A percentile compares a stretch with the other conserved stretches of the same genome.
These are phyloP conservation scores for Umbellularia californica DNA, from an alignment of 164 flowering plant genomes.

Conservation along the genomic window DNA sequence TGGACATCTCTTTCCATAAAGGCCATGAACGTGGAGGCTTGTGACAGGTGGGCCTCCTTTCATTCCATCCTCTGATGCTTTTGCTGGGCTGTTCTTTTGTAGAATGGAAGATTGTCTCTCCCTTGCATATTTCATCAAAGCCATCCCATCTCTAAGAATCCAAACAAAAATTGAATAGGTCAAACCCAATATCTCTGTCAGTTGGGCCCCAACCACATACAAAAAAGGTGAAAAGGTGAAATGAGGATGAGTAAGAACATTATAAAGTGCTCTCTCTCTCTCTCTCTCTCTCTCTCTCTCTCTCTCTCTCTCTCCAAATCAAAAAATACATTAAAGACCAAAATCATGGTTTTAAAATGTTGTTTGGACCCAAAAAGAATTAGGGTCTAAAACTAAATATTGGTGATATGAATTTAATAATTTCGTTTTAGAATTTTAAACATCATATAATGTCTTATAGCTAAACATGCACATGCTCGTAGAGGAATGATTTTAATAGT, in stretches of 20 bases:
- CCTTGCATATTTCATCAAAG: slow-evolving; percentile 20
- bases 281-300: no score
- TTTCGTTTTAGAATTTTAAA: no score
- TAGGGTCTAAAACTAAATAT: no score
- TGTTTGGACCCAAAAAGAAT: no score
- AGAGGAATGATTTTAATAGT: no score
- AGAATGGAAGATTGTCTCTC: slow-evolving; percentile 56
- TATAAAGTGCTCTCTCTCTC: slow-evolving; percentile 8
- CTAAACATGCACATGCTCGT: no score
- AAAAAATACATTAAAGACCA: no score
- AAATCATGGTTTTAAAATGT: no score
- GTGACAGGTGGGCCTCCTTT: slow-evolving; percentile 23
- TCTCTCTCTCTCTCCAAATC: no score
- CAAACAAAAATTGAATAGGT: slow-evolving; percentile 17
- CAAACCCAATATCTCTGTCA: slow-evolving; percentile 25
- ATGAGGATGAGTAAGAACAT: slow-evolving; percentile 25
- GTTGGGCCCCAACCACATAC: slow-evolving; percentile 17
- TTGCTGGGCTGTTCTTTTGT: slow-evolving; percentile 39
- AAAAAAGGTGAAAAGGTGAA: slow-evolving; percentile 6
- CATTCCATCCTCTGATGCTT: slow-evolving; percentile 22
- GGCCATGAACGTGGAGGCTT: slow-evolving; percentile 24
- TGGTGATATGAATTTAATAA: no score
- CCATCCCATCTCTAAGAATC: slow-evolving; percentile 13
- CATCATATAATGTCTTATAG: no score
- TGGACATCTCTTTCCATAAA: slow-evolving; percentile 14